Evolutionary conservation across 768 basidiomycete species (phyloP).

Genomic region (Leccinum olivaceopallidum): DNA sequence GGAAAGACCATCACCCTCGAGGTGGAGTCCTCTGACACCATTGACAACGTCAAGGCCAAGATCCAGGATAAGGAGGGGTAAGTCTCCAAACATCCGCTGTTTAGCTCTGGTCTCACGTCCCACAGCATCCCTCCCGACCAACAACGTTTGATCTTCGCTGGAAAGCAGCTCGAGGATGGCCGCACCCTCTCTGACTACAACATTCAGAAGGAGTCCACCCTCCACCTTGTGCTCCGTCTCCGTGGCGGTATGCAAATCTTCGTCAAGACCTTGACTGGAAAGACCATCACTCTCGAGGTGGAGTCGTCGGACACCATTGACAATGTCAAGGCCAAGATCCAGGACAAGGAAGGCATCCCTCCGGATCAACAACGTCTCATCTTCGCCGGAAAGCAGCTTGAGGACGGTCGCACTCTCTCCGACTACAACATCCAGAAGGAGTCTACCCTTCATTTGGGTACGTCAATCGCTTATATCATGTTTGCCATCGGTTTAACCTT

Average conservation of each 20-base stretch:
- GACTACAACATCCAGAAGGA: constrained; percentile 94
- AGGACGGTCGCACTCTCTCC: constrained; percentile 87
- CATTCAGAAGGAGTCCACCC: constrained; percentile 94
- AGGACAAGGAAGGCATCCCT: constrained; percentile 89
- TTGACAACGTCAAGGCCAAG: constrained; percentile 31
- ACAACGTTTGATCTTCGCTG: constrained; percentile 95
- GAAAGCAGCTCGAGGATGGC: constrained; percentile 94
- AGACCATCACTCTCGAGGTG: constrained; percentile 91
- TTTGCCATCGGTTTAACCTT: not conserved
- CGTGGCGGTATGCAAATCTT: constrained; percentile 90
- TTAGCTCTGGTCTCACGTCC: not conserved
- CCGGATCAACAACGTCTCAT: constrained; percentile 91
- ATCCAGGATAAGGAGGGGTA: constrained; percentile 78
- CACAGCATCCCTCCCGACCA: constrained; percentile 81
- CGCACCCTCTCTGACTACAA: constrained; percentile 88
- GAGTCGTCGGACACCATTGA: constrained; percentile 88
- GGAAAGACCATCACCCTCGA: constrained; percentile 72
- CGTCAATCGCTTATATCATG: not conserved
- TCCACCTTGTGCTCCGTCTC: constrained; percentile 86
- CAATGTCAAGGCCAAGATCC: constrained; percentile 90
- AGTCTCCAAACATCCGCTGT: not conserved
- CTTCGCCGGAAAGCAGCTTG: constrained; percentile 91
- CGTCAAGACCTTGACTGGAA: constrained; percentile 82
- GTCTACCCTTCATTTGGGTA: constrained; percentile 60
- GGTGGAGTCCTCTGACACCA: constrained; percentile 30